These are phyloP conservation scores for Linnemannia hyalina DNA, from an alignment of 192 early-diverging fungal species.

Conservation along the genomic window DNA sequence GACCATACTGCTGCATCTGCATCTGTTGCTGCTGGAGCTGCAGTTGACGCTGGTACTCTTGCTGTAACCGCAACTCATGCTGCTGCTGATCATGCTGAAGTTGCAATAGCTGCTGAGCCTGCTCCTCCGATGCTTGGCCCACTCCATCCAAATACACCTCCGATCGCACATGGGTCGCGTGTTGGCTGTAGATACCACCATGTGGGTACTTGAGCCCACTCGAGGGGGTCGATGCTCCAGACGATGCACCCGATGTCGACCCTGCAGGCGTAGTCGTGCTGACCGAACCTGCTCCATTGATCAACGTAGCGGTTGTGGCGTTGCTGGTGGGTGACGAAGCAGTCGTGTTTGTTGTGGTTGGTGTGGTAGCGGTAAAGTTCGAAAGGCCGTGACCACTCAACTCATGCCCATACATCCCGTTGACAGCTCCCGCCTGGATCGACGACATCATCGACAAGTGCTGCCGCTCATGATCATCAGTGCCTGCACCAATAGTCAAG, in stretches of 20 bases:
- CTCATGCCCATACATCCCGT: neutral
- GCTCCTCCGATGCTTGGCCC: constrained; percentile 22
- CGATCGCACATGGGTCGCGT: constrained; percentile 14
- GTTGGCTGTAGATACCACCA: constrained; percentile 17
- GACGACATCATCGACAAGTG: constrained; percentile 1
- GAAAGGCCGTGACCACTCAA: neutral
- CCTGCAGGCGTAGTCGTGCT: neutral
- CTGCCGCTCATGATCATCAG: neutral
- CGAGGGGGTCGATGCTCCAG: constrained; percentile 24
- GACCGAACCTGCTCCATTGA: neutral
- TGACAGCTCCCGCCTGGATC: neutral
- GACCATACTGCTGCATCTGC: constrained; percentile 8
- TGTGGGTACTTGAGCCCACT: neutral
- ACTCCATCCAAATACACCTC: constrained; percentile 22
- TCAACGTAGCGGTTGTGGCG: neutral
- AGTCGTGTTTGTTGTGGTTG: neutral
- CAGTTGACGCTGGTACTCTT: constrained; percentile 22
- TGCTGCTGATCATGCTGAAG: constrained; percentile 33
- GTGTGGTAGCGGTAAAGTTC: neutral
- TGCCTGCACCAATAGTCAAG: constrained; percentile 2
- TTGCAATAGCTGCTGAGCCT: constrained; percentile 31
- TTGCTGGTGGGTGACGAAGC: neutral
- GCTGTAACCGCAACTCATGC: constrained; percentile 28
- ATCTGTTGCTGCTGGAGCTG: constrained; percentile 27
- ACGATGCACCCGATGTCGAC: constrained; percentile 15